Base-by-base conservation (phyloP, 148 eudicot genomes). In the Nyssa sinensis region DNA sequence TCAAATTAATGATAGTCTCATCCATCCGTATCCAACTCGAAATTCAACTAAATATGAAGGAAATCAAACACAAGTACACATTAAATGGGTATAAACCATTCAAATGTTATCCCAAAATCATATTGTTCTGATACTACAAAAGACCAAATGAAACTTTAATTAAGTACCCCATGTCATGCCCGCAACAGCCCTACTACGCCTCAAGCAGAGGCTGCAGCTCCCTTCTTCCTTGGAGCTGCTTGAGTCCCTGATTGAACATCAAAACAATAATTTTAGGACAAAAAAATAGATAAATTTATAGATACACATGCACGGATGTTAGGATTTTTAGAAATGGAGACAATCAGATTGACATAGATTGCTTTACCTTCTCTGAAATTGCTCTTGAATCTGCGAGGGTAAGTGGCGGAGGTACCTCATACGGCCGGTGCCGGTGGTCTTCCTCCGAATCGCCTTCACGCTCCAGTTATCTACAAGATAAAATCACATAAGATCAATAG, bases 401-500 rank as follows among this genome's bases (percentile, higher is more conserved):
- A 93, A 94, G 57, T 93, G 69, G 70, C 98, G 96, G 65, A 93
- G 92, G 76, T 89, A 91, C 89, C 94, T 89, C 98, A 93, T 91
- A 34, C 98, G 87, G 17, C 98, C 97, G 55, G 98, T 93, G 73
- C 98, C n/a, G n/a, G n/a, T n/a, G n/a, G n/a, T n/a, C n/a, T n/a
- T n/a, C n/a, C n/a, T n/a, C n/a, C n/a, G n/a, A 62, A 93, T 93
- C 2, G 98, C 98, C 88, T 93, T 93, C 74, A 76, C 86, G 81
- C 98, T 89, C 98, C 98, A 93, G 90, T 93, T 93, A 80, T 93
- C 98, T 10, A 4, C 41, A 7, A 0, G 7, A 14, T 12, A 10
- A 29, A 70, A 44, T 7, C 59, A 13, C 41, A 67, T 9, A 65
- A 72, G 28, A 65, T 58, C 27, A 63, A 67, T 11, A 37, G 7